A percentile compares a stretch with the other conserved stretches of the same genome.
Conservation (phyloP, 1,139 yeast species). For the Scheffersomyces quercinus region DNA sequence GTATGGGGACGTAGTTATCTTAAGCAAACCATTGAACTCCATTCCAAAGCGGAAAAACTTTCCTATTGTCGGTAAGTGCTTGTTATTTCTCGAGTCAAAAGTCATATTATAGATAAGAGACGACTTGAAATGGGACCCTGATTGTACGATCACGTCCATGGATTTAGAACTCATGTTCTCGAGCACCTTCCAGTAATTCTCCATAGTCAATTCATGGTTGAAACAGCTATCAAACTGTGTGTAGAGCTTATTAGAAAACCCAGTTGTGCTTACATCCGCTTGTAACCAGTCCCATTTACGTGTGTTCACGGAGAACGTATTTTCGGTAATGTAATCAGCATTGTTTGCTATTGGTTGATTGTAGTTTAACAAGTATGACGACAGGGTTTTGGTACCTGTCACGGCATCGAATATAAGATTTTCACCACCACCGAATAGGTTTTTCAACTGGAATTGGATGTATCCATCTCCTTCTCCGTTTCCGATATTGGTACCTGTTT, state of each 20-base stretch:
- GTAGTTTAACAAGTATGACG: constrained; percentile 67
- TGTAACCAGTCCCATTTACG: constrained; percentile 68
- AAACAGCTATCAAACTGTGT: constrained; percentile 23
- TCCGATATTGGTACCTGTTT: constrained; percentile 92
- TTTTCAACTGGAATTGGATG: constrained; percentile 70
- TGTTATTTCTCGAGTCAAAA: constrained; percentile 60
- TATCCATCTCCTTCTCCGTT: constrained; percentile 96
- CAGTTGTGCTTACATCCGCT: constrained; percentile 61
- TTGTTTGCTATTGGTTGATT: constrained; percentile 61
- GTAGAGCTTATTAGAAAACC: constrained; percentile 54
- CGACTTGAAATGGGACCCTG: constrained; percentile 65
- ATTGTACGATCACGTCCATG: constrained; percentile 36
- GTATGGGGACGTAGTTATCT: constrained; percentile 30
- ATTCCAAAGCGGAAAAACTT: constrained; percentile 48
- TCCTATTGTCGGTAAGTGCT: constrained; percentile 62
- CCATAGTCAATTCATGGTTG: constrained; percentile 64
- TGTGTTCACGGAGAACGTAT: constrained; percentile 56
- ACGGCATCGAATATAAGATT: constrained; percentile 71
- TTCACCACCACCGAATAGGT: constrained; percentile 90
- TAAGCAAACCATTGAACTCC: constrained; percentile 56
- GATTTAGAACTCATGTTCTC: constrained; percentile 42
- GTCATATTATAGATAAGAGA: constrained; percentile 51
- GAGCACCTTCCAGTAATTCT: constrained; percentile 64
- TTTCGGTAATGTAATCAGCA: constrained; percentile 55
- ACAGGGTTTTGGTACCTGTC: constrained; percentile 75